Conservation (phyloP, 1,139 yeast genomes). For the Geotrichum siamense region DNA sequence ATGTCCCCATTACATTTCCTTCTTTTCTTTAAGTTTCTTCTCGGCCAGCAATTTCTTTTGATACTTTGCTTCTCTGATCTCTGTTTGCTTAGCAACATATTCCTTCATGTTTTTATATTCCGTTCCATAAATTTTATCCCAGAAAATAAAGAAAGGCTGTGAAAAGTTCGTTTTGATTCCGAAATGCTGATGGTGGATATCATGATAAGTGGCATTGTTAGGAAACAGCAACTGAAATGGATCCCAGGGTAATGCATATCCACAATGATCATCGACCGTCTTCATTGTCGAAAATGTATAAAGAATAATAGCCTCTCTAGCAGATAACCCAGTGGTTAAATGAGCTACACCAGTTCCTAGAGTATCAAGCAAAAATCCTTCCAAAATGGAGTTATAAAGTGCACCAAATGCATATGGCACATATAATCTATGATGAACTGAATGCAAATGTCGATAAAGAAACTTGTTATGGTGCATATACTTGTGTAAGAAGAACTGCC, state of each 20-base stretch:
- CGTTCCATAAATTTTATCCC: conserved; percentile 74
- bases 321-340: conserved; percentile 52
- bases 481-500: conserved; percentile 92
- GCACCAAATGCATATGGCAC: conserved; percentile 98
- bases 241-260: conserved; percentile 85
- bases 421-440: conserved; percentile 87
- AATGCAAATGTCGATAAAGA: conserved; percentile 75
- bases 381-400: conserved; percentile 84
- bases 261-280: conserved; percentile 98
- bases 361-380: conserved; percentile 88
- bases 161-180: conserved; percentile 90
- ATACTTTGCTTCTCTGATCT: conserved; percentile 27
- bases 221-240: conserved; percentile 86
- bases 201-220: conserved; percentile 91
- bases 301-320: conserved; percentile 67
- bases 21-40: conserved; percentile 3
- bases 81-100: conserved; percentile 32
- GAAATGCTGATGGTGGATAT: conserved; percentile 93
- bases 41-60: not conserved
- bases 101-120: conserved; percentile 49
- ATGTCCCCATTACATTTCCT: not conserved
- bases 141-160: conserved; percentile 93
- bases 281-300: conserved; percentile 87
- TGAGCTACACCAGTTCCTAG: conserved; percentile 84
- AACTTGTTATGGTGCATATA: conserved; percentile 76